Base-by-base conservation (phyloP, 202 grass and related monocot species). In the Musa balbisiana region DNA sequence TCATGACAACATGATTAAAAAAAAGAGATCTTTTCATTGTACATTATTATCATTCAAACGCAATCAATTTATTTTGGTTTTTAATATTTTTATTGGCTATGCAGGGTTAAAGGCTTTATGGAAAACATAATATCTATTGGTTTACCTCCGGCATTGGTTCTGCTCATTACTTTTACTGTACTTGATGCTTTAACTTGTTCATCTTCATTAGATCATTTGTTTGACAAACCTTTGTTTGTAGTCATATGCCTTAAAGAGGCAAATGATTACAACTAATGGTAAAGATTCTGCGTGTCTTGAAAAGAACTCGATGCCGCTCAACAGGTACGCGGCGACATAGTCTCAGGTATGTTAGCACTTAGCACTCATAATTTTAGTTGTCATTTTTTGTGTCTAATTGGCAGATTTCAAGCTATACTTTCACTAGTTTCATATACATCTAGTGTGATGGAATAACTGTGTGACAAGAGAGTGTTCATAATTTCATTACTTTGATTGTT, bases 91-190 rank as follows among this genome's bases (percentile, higher is more conserved):
- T 1, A 13, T 85, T 52, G 19, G 54, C 69, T 75, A 63, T 87
- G 75, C 81, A 99, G 95, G 91, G 11, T 64, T 94, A 77, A 92
- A 92, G 84, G 86, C 85, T 81, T 87, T 99, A 82, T 84, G 83
- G 81, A n/a, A 99, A 94, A 79, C 95, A 99, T 76, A 99, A 94
- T 90, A 69, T 90, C 52, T 92, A 99, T n/a, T 82, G 95, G 95
- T 85, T 82, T 99, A 82, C 84, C 87, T 67, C 95, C 95, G 70
- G 76, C 16, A 90, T 94, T 71, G 91, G 95, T 99, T 99, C 95
- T 82, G 89, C 91, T 78, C 95, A 99, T 89, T 88, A 88, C 87
- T n/a, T n/a, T 85, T 98, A 74, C 86, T 98, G 95, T 98, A 99
- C 64, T 65, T 53, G 58, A 8, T 85, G 54, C 76, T 71, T 86